phyloP scores from a whole-genome alignment of 768 basidiomycete genomes.

The Boletus subcaerulescens region DNA sequence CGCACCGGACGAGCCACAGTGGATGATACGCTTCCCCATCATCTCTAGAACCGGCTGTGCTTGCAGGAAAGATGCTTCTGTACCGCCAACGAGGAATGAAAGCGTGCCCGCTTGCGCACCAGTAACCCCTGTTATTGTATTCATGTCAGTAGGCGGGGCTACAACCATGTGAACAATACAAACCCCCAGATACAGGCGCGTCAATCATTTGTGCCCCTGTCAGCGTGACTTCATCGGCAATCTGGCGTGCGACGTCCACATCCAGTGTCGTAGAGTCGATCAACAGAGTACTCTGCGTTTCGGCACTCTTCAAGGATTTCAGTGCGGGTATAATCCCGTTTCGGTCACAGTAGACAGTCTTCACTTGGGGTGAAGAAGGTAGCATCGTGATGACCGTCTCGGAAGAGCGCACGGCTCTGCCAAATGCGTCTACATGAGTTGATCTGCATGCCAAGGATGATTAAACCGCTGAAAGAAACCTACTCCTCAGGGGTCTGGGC shows the following conservation, averaged over 20 bases:
- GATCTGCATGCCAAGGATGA: not conserved
- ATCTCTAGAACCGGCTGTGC: slow-evolving; percentile 58
- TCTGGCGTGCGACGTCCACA: slow-evolving; percentile 64
- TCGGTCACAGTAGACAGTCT: slow-evolving; percentile 61
- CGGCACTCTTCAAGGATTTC: slow-evolving; percentile 39
- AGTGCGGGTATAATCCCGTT: slow-evolving; percentile 68
- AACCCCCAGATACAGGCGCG: slow-evolving; percentile 92
- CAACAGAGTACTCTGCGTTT: slow-evolving; percentile 51
- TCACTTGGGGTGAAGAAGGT: slow-evolving; percentile 87
- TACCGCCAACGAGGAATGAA: slow-evolving; percentile 89
- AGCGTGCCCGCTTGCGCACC: slow-evolving; percentile 87
- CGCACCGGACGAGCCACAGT: slow-evolving; percentile 79
- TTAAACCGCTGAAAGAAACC: slow-evolving; percentile 29
- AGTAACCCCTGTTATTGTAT: slow-evolving; percentile 55
- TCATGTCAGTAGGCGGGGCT: slow-evolving; percentile 1
- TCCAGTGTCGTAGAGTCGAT: slow-evolving; percentile 94
- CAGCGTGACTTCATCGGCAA: slow-evolving; percentile 51
- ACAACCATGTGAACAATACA: slow-evolving; percentile 20
- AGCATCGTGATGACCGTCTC: slow-evolving; percentile 84
- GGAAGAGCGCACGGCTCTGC: slow-evolving; percentile 62
- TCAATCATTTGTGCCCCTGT: slow-evolving; percentile 79
- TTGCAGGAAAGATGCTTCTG: slow-evolving; percentile 50
- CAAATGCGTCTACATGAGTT: slow-evolving; percentile 11
- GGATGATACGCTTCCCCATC: slow-evolving; percentile 82
- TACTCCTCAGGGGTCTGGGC: slow-evolving; percentile 71